A percentile compares a stretch with the other conserved stretches of the same genome.
Conservation (phyloP, 2,329 filamentous ascomycete species). For the Alternaria angustiovoidea region DNA sequence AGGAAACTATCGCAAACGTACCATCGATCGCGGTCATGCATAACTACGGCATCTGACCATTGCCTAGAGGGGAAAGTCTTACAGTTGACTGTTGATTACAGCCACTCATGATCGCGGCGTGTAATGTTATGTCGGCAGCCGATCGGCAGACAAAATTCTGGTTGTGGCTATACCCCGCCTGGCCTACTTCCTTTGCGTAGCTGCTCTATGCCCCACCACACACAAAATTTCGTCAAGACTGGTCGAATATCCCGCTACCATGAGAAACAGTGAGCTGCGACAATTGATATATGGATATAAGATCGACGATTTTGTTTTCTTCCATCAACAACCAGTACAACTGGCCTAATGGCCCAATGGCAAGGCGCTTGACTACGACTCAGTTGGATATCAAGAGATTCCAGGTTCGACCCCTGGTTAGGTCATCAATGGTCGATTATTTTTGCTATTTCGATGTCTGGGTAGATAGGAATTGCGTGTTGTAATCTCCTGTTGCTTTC, state of each 20-base stretch:
- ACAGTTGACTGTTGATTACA: not conserved
- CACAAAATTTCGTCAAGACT: not conserved
- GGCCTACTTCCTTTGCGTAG: not conserved
- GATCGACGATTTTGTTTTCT: not conserved
- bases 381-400: constrained; percentile 38
- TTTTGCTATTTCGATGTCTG: too few species aligned
- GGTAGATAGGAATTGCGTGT: too few species aligned
- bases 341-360: constrained; percentile 61
- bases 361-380: constrained; percentile 66
- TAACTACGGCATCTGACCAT: not conserved
- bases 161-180: not conserved
- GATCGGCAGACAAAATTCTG: not conserved
- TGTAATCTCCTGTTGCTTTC: too few species aligned
- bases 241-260: too few species aligned
- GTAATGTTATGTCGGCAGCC: not conserved
- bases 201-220: not conserved
- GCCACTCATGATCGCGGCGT: not conserved
- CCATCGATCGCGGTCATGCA: not conserved
- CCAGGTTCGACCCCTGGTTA: constrained; percentile 23
- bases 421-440: too few species aligned
- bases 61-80: not conserved
- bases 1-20: not conserved
- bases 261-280: too few species aligned
- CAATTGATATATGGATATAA: too few species aligned
- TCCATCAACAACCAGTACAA: constrained; percentile 5